Evolutionary conservation across 2,329 filamentous ascomycete species (phyloP).

Genomic region (Aspergillus sp.): DNA sequence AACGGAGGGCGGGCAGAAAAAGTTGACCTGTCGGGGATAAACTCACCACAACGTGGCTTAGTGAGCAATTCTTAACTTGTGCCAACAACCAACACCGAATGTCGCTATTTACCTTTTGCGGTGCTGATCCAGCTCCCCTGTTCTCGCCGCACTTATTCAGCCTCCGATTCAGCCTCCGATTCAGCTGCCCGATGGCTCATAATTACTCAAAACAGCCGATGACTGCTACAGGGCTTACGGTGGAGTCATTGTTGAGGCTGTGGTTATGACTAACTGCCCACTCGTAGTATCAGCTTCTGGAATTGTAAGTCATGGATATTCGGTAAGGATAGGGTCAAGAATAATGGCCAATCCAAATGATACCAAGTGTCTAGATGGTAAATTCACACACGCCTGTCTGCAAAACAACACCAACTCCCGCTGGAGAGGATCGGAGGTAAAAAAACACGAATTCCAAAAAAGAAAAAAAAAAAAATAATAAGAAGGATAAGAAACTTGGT

Average conservation of each 20-base stretch:
- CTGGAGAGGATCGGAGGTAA: conserved; percentile 28
- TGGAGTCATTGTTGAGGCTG: conserved; percentile 7
- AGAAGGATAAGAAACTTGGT: conserved; percentile 16
- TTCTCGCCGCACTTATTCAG: too few species aligned
- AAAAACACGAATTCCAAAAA: too few species aligned
- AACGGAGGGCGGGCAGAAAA: conserved; percentile 21
- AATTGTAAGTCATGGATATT: conserved; percentile 10
- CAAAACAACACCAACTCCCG: conserved; percentile 35
- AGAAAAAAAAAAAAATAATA: conserved; percentile 16
- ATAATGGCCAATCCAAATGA: conserved; percentile 12
- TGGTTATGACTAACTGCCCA: background rate
- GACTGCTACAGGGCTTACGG: background rate
- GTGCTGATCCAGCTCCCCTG: too few species aligned
- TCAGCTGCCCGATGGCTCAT: conserved; percentile 7
- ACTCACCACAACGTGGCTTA: conserved; percentile 17
- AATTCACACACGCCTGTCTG: conserved; percentile 17
- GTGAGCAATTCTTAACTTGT: conserved; percentile 12
- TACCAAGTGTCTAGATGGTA: conserved; percentile 17
- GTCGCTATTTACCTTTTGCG: too few species aligned
- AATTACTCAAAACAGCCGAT: conserved; percentile 7
- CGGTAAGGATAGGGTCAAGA: conserved; percentile 8
- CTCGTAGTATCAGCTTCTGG: background rate
- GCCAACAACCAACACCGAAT: too few species aligned
- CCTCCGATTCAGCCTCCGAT: too few species aligned
- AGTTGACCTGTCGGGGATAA: conserved; percentile 9